Evolutionary conservation across 331 rosid species (phyloP).

Genomic region (Ulmus americana): DNA sequence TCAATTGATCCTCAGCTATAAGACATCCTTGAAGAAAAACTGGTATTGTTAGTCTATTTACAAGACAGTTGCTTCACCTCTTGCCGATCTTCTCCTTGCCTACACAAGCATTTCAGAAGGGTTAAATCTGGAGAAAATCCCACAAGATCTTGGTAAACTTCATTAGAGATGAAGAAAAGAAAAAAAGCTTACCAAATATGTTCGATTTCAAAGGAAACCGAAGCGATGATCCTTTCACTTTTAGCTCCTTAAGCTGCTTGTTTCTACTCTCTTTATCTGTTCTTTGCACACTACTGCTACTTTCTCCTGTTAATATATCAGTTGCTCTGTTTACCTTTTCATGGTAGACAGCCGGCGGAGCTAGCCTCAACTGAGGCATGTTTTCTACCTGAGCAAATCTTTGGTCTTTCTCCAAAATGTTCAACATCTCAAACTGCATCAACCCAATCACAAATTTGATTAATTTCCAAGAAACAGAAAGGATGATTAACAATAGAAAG

Average conservation of each 20-base stretch:
- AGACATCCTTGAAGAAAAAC: conserved; percentile 13
- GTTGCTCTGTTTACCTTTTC: conserved; percentile 71
- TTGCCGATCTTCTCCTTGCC: conserved; percentile 68
- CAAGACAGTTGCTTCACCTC: conserved; percentile 34
- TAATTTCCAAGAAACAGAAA: conserved; percentile 14
- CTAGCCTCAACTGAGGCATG: conserved; percentile 76
- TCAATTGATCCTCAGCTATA: conserved; percentile 8
- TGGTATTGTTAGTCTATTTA: conserved; percentile 29
- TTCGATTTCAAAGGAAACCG: conserved; percentile 68
- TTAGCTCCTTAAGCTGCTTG: conserved; percentile 58
- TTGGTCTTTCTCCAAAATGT: conserved; percentile 57
- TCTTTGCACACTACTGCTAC: conserved; percentile 40
- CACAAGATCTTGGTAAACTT: neutral
- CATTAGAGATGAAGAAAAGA: conserved; percentile 10
- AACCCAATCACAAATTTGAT: conserved; percentile 24
- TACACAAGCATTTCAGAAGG: conserved; percentile 21
- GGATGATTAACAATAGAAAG: neutral
- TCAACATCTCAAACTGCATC: conserved; percentile 89
- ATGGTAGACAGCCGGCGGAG: conserved; percentile 94
- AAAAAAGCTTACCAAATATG: conserved; percentile 56
- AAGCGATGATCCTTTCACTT: conserved; percentile 75
- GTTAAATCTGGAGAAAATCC: conserved; percentile 24
- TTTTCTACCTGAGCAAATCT: conserved; percentile 69
- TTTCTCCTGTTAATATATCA: conserved; percentile 52
- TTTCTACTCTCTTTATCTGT: conserved; percentile 45